Evolutionary conservation across 805 yeast genomes (phyloP).

Genomic region (Candida arabinofermentans): DNA sequence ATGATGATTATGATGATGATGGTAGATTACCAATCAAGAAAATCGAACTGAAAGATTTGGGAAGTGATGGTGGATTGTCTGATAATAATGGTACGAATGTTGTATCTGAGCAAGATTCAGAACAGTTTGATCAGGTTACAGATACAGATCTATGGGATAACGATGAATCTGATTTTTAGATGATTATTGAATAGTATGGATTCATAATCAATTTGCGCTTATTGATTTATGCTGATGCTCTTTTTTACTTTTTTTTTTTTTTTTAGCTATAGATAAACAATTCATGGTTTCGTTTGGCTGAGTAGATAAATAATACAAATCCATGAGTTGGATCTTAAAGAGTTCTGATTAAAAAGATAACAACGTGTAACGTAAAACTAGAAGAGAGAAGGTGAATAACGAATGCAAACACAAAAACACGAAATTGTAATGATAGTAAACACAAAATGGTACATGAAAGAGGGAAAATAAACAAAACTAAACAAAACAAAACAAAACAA

Average conservation of each 20-base stretch:
- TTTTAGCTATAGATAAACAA: too few species aligned
- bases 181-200: background rate
- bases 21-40: slow-evolving; percentile 1
- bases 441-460: too few species aligned
- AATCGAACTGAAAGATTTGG: slow-evolving; percentile 7
- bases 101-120: background rate
- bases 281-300: too few species aligned
- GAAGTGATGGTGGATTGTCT: slow-evolving; percentile 3
- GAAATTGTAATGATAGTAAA: too few species aligned
- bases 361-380: too few species aligned
- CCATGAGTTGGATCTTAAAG: background rate
- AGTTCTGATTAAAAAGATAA: too few species aligned
- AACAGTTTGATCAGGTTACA: slow-evolving; percentile 10
- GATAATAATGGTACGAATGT: background rate
- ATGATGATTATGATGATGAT: slow-evolving; percentile 1
- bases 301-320: background rate
- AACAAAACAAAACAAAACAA: too few species aligned
- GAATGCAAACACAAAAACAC: too few species aligned
- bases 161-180: slow-evolving; percentile 5
- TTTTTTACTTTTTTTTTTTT: too few species aligned
- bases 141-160: slow-evolving; percentile 27
- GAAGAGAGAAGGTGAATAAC: background rate
- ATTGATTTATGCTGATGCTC: too few species aligned
- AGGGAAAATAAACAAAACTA: too few species aligned
- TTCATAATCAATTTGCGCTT: too few species aligned